Evolutionary conservation across 139 green algal species (phyloP).

Genomic region (Volvox reticuliferus): DNA sequence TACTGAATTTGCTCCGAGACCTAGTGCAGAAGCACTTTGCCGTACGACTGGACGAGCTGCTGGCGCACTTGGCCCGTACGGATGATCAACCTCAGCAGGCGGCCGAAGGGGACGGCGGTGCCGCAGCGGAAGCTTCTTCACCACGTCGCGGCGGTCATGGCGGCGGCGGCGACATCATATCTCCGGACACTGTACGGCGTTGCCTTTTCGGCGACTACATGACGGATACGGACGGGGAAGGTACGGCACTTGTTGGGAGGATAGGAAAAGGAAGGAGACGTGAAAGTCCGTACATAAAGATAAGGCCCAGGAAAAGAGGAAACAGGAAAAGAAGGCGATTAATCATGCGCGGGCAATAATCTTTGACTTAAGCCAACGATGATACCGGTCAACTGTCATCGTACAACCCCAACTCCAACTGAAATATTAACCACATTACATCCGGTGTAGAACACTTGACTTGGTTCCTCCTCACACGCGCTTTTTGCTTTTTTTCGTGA

Average conservation of each 20-base stretch:
- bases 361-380: no score
- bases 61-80: conserved; percentile 49
- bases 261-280: neutral
- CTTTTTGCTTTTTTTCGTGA: no score
- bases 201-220: conserved; percentile 84
- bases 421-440: no score
- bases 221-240: conserved; percentile 44
- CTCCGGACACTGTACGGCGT: conserved; percentile 60
- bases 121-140: neutral
- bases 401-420: no score
- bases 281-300: no score
- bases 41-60: conserved; percentile 55
- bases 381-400: no score
- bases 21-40: conserved; percentile 44
- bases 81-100: neutral
- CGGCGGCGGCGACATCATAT: conserved; percentile 1
- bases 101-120: neutral
- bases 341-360: no score
- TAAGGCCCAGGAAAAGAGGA: no score
- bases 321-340: no score
- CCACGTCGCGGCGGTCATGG: neutral
- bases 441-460: no score
- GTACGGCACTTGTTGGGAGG: neutral
- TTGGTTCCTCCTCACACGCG: no score
- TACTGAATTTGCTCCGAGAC: conserved; percentile 56